These are phyloP conservation scores for Bolboschoenus planiculmis DNA, from an alignment of 176 grass and related monocot genomes.

Conservation along the genomic window DNA sequence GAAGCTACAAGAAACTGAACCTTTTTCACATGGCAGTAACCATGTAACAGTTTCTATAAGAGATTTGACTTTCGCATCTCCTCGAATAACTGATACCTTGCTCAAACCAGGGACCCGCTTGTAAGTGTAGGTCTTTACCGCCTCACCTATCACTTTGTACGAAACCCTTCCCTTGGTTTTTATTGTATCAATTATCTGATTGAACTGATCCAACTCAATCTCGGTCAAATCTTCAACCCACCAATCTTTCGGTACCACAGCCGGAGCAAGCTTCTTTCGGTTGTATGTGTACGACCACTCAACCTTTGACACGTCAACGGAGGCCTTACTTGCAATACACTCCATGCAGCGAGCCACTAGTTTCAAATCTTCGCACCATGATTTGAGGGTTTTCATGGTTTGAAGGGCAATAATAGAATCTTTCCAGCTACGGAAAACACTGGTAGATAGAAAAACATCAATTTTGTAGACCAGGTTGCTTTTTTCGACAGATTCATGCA, in stretches of 20 bases:
- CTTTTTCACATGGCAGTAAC: constrained; percentile 71
- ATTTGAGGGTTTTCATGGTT: constrained; percentile 76
- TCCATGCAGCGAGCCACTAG: constrained; percentile 87
- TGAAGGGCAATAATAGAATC: constrained; percentile 91
- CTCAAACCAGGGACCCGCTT: constrained; percentile 61
- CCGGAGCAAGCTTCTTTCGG: constrained; percentile 66
- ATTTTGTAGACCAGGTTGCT: constrained; percentile 97
- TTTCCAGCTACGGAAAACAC: constrained; percentile 90
- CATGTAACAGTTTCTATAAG: constrained; percentile 79
- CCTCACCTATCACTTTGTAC: constrained; percentile 67
- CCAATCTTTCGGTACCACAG: constrained; percentile 89
- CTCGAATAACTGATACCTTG: constrained; percentile 68
- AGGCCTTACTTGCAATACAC: constrained; percentile 79
- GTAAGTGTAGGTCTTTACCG: constrained; percentile 84
- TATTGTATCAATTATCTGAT: constrained; percentile 62
- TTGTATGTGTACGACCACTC: constrained; percentile 95
- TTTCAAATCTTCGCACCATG: constrained; percentile 86
- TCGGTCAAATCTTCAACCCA: constrained; percentile 87
- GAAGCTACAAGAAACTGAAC: constrained; percentile 89
- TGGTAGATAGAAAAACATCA: constrained; percentile 71
- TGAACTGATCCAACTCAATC: constrained; percentile 70
- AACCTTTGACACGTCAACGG: constrained; percentile 69
- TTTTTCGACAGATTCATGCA: constrained; percentile 87
- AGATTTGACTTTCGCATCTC: constrained; percentile 58
- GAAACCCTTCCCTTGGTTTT: constrained; percentile 57